These are phyloP conservation scores for Xylaria sp. DNA, from an alignment of 2,329 filamentous ascomycete genomes.

Conservation along the genomic window DNA sequence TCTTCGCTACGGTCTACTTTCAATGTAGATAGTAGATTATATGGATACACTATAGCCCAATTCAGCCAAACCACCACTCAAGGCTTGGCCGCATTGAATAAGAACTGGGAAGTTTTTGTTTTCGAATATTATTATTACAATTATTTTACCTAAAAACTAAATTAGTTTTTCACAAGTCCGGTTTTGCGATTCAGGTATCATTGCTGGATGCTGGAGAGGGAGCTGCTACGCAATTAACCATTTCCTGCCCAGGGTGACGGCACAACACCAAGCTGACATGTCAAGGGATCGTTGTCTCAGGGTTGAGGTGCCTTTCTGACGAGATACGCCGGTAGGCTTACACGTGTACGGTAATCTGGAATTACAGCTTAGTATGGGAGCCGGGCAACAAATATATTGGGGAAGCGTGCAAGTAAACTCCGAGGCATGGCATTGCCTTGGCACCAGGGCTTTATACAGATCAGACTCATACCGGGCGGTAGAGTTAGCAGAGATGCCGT, in stretches of 20 bases:
- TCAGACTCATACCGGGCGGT: no score
- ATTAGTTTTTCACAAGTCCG: not conserved
- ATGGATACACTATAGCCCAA: not conserved
- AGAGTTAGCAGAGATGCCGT: no score
- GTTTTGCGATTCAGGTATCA: not conserved
- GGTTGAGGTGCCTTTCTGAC: slow-evolving; percentile 26
- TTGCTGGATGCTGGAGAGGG: not conserved
- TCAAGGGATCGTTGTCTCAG: slow-evolving; percentile 30
- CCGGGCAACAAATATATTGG: slow-evolving; percentile 3
- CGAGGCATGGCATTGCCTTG: slow-evolving; percentile 17
- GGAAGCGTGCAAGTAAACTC: slow-evolving; percentile 8
- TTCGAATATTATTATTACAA: not conserved
- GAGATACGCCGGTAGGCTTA: slow-evolving; percentile 30
- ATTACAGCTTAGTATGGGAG: slow-evolving; percentile 16
- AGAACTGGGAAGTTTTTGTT: not conserved
- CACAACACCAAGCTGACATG: slow-evolving; percentile 25
- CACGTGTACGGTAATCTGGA: slow-evolving; percentile 26
- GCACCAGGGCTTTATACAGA: not conserved
- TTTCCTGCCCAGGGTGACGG: not conserved
- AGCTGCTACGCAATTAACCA: slow-evolving; percentile 4
- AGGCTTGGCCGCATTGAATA: slow-evolving; percentile 10
- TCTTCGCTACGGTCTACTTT: no score
- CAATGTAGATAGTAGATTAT: not conserved
- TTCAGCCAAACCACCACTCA: not conserved
- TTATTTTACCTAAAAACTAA: not conserved